Percentiles rank a stretch among this genome's conserved stretches.
Conservation (phyloP, 108 stramenopile species). For the Skeletonema costatum region DNA sequence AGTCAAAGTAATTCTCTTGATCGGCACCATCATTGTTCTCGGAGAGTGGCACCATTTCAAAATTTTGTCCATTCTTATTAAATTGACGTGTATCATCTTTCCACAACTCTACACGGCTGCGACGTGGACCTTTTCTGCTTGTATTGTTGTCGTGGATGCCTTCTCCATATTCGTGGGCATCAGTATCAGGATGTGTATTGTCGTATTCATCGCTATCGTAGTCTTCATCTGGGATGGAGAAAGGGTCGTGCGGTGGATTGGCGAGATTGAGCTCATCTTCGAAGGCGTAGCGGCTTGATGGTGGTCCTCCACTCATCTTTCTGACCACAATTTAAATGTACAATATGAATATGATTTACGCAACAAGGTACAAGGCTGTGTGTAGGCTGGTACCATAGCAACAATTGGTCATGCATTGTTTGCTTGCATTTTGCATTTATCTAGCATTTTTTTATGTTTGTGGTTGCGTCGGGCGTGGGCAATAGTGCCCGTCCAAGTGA, state of each 20-base stretch:
- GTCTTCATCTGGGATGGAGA: neutral
- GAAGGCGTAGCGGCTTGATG: neutral
- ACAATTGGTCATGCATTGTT: no score
- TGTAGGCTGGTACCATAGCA: no score
- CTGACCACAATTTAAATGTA: no score
- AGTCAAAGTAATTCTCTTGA: slow-evolving; percentile 2
- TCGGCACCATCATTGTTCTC: neutral
- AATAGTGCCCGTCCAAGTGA: no score
- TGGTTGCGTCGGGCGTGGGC: no score
- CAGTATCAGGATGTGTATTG: neutral
- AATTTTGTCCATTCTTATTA: neutral
- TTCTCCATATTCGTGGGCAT: slow-evolving; percentile 2
- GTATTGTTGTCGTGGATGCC: neutral
- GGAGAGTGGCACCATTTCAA: neutral
- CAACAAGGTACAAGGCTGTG: no score
- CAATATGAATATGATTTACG: no score
- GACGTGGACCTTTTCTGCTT: neutral
- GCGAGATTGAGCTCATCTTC: neutral
- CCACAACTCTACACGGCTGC: slow-evolving; percentile 7
- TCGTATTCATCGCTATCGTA: slow-evolving; percentile 6
- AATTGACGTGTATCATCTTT: slow-evolving; percentile 7
- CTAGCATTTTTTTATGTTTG: no score
- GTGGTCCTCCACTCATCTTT: no score
- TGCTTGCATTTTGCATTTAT: no score
- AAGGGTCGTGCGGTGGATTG: neutral